These are phyloP conservation scores for Dujonia santamariae DNA, from an alignment of 1,139 yeast genomes.

Conservation along the genomic window DNA sequence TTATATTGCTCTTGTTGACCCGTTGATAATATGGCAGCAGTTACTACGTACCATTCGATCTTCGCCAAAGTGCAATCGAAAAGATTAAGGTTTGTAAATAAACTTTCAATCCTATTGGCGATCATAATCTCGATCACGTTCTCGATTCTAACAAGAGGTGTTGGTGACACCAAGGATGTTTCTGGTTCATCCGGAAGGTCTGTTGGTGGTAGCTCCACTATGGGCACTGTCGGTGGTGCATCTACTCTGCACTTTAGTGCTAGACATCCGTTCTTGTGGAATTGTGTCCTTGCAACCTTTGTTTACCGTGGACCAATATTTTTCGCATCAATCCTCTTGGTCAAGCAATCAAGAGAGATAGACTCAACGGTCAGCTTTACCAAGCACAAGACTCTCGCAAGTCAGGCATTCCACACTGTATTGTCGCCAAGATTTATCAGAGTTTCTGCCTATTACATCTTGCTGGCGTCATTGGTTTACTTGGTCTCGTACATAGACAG, in stretches of 20 bases:
- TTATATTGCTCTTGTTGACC: no score
- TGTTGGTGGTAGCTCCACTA: background rate
- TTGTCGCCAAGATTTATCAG: conserved; percentile 37
- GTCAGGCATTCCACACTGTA: conserved; percentile 47
- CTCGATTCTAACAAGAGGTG: conserved; percentile 19
- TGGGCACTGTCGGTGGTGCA: background rate
- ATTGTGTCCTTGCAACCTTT: conserved; percentile 21
- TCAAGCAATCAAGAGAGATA: conserved; percentile 48
- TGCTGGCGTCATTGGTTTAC: conserved; percentile 37
- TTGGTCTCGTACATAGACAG: conserved; percentile 25
- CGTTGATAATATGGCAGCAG: no score
- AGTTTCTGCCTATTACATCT: conserved; percentile 31
- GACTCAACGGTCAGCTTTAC: conserved; percentile 51
- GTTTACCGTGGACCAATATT: conserved; percentile 29
- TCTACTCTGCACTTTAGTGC: background rate
- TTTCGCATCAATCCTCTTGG: conserved; percentile 26
- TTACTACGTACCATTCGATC: conserved; percentile 10
- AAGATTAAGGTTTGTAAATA: conserved; percentile 14
- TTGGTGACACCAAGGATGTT: conserved; percentile 3
- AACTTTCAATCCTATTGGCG: conserved; percentile 12
- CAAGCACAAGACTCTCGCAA: conserved; percentile 47
- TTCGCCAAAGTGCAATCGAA: conserved; percentile 12
- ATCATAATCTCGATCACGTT: conserved; percentile 23
- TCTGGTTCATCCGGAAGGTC: conserved; percentile 1
- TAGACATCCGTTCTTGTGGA: conserved; percentile 24